Base-by-base conservation (phyloP, 164 flowering plant species). In the Protea cynaroides region DNA sequence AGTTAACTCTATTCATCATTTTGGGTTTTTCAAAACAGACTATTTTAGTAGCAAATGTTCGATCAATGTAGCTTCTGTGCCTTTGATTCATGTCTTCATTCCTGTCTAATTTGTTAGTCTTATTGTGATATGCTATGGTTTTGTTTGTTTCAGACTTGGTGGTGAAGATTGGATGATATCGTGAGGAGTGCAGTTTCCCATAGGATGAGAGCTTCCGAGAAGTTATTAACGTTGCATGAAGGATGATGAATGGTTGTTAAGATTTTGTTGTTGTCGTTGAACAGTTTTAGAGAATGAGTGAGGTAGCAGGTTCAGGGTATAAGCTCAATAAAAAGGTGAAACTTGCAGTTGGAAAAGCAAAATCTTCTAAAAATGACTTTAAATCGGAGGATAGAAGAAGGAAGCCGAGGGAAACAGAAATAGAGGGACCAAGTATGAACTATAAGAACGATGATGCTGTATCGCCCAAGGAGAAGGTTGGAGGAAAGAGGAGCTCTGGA, bases 311-410 rank as follows among this genome's bases (percentile, higher is more conserved):
- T 37, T 58, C 22, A 56, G 58, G 29, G 58, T 38, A 25, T 25
- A 69, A 69, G 67, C 56, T 68, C 56, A 56, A 55, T 47, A 68
- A 58, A 24, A 68, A 68, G 56, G 37, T 69, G 63, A 71, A 71
- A 66, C 23, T 56, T 61, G 24, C 38, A 21, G 40, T 66, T 38
- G 66, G 59, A 38, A 56, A 47, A n/a, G 59, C 66, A 65, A 62
- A 47, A 56, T 7, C 34, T 19, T 34, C 63, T 37, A 57, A 43
- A n/a, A 40, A 61, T 56, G 59, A 23, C 43, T 18, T 21, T 47
- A 61, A 61, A 46, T 25, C 59, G 6, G 51, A 14, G n/a, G 37
- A 19, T 52, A 54, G 24, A 38, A 67, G 58, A 59, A 50, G 37
- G 15, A 58, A 19, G 49, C 62, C 58, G 56, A 61, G 24, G 25